These are phyloP conservation scores for Boletus coccyginus DNA, from an alignment of 768 basidiomycete species.

Conservation along the genomic window DNA sequence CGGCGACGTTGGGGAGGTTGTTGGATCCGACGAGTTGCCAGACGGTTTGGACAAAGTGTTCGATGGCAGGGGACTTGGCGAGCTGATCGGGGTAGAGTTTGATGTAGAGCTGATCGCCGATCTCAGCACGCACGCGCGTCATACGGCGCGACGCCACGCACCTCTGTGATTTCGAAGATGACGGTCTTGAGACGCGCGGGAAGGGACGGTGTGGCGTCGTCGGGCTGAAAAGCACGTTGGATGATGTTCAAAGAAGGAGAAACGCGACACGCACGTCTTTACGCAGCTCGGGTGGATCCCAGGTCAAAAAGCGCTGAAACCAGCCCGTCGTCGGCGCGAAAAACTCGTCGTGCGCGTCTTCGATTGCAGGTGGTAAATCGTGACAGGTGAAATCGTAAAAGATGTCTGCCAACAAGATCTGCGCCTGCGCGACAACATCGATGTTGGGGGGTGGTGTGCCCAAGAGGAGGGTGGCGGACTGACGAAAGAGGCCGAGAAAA, in stretches of 20 bases:
- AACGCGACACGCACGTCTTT: conserved; percentile 51
- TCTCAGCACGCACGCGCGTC: neutral
- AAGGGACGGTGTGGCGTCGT: conserved; percentile 81
- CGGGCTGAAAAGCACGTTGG: conserved; percentile 45
- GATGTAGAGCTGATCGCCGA: conserved; percentile 58
- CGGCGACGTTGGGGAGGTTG: conserved; percentile 62
- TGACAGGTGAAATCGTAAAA: conserved; percentile 95
- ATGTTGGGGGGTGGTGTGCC: conserved; percentile 37
- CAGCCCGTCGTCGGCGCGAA: conserved; percentile 68
- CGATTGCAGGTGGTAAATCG: conserved; percentile 91
- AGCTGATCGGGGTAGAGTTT: conserved; percentile 82
- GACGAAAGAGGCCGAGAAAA: conserved; percentile 80
- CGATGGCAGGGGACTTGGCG: conserved; percentile 57
- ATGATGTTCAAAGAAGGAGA: neutral
- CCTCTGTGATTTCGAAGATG: conserved; percentile 89
- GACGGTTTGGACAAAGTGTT: conserved; percentile 79
- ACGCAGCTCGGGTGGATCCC: conserved; percentile 68
- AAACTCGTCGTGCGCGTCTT: conserved; percentile 82
- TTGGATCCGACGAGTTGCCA: conserved; percentile 81
- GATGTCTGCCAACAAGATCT: conserved; percentile 78
- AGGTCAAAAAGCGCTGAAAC: conserved; percentile 78
- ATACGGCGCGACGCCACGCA: conserved; percentile 27
- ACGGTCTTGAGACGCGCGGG: conserved; percentile 87
- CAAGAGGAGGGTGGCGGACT: conserved; percentile 55
- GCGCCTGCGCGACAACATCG: conserved; percentile 62